These are phyloP conservation scores for Populus hybrid DNA, from an alignment of 441 rosid genomes.

Conservation along the genomic window DNA sequence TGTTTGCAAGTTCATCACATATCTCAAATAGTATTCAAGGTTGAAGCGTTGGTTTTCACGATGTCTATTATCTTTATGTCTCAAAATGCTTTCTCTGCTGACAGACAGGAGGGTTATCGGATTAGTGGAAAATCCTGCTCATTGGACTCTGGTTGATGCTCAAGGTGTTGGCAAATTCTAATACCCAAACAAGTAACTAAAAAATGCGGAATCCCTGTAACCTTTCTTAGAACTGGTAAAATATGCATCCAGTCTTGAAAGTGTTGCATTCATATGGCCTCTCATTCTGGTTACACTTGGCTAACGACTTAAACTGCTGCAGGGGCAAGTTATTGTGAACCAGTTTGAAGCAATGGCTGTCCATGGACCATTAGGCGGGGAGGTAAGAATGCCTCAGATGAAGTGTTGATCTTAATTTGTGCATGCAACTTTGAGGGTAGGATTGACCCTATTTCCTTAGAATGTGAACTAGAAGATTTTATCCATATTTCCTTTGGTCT, in stretches of 20 bases:
- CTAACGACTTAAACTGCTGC: not conserved
- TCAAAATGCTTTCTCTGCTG: not conserved
- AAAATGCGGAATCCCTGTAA: not conserved
- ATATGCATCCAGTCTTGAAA: too few relatives aligned
- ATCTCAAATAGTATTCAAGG: not conserved
- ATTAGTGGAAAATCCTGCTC: too few relatives aligned
- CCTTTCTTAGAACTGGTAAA: not conserved
- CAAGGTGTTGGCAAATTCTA: not conserved
- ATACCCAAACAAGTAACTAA: not conserved
- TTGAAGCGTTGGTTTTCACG: not conserved
- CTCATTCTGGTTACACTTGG: not conserved
- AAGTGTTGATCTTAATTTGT: not conserved
- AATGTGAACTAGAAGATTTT: too few relatives aligned
- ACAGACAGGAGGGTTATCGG: not conserved
- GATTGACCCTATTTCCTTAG: not conserved
- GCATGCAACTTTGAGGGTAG: not conserved
- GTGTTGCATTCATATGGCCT: not conserved
- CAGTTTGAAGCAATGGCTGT: not conserved
- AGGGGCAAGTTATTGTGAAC: not conserved
- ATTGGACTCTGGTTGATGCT: not conserved
- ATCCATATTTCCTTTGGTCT: too few relatives aligned
- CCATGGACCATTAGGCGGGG: not conserved
- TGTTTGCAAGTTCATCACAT: not conserved
- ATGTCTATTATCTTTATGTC: not conserved
- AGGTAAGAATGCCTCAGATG: not conserved